Percentiles rank a stretch among this genome's conserved stretches.
phyloP scores from a whole-genome alignment of 257 asterid species.

The Nyctanthes arbortristis region DNA sequence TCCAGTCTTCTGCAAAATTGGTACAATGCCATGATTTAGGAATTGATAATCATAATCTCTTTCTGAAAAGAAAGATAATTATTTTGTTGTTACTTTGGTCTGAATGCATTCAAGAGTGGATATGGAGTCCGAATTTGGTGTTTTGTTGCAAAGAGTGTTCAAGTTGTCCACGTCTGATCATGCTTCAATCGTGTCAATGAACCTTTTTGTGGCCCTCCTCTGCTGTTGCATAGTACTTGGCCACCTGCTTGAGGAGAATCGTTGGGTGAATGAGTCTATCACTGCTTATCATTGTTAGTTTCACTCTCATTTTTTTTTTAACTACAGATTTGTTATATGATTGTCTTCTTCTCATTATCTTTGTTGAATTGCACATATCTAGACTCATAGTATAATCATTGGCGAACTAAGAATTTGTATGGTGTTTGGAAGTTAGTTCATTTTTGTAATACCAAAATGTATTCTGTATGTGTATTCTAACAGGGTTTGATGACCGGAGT shows the following conservation, averaged over 20 bases:
- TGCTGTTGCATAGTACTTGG: conserved; percentile 44
- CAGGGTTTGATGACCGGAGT: conserved; percentile 44
- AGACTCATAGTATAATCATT: background rate
- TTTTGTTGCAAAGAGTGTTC: conserved; percentile 18
- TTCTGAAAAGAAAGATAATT: background rate
- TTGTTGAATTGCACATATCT: background rate
- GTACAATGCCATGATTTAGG: no score
- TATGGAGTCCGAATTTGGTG: conserved; percentile 15
- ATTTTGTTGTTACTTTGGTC: background rate
- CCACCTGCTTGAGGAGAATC: conserved; percentile 47
- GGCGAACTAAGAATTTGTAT: background rate
- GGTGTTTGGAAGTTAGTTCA: background rate
- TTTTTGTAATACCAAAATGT: background rate
- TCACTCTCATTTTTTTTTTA: background rate
- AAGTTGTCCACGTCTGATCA: conserved; percentile 34
- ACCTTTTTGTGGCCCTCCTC: conserved; percentile 43
- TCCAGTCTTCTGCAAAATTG: background rate
- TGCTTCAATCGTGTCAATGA: conserved; percentile 35
- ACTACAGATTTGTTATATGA: background rate
- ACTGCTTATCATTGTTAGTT: conserved; percentile 42
- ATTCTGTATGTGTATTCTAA: conserved; percentile 10
- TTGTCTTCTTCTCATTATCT: background rate
- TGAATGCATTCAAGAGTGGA: background rate
- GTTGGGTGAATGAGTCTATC: conserved; percentile 45
- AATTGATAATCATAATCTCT: no score